Percentiles rank a stretch among this genome's conserved stretches.
These are phyloP conservation scores for Coemansia sp. DNA, from an alignment of 192 early-diverging fungal species.

Conservation along the genomic window DNA sequence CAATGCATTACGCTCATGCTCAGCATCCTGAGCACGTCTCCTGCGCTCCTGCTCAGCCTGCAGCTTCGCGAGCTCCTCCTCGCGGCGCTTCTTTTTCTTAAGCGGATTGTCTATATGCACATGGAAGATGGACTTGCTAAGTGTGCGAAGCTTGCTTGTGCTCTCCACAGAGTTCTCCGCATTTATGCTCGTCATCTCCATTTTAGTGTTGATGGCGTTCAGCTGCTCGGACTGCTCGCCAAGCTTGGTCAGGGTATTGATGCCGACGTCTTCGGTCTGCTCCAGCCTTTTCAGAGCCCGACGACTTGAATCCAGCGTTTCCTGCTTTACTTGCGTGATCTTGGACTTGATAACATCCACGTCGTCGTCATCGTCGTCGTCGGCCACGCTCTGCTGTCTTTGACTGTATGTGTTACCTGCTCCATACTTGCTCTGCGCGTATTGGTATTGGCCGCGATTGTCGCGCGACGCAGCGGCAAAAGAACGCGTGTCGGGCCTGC, in stretches of 20 bases:
- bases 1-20: slow-evolving; percentile 56
- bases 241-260: slow-evolving; percentile 61
- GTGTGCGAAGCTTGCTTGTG: slow-evolving; percentile 42
- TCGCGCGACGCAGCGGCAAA: slow-evolving; percentile 34
- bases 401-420: slow-evolving; percentile 10
- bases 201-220: slow-evolving; percentile 57
- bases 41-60: slow-evolving; percentile 42
- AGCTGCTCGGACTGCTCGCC: slow-evolving; percentile 61
- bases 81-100: slow-evolving; percentile 59
- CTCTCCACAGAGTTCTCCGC: slow-evolving; percentile 39
- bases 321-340: slow-evolving; percentile 61
- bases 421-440: slow-evolving; percentile 5
- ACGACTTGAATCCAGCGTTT: slow-evolving; percentile 65
- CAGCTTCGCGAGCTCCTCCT: slow-evolving; percentile 56
- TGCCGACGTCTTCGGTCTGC: slow-evolving; percentile 60
- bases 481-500: slow-evolving; percentile 24
- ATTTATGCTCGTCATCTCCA: slow-evolving; percentile 55
- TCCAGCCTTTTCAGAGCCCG: slow-evolving; percentile 61
- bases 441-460: slow-evolving; percentile 12
- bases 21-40: slow-evolving; percentile 50
- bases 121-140: slow-evolving; percentile 75
- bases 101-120: slow-evolving; percentile 69
- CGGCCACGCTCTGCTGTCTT: slow-evolving; percentile 16
- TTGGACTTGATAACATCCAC: slow-evolving; percentile 60
- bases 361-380: slow-evolving; percentile 61